These are phyloP conservation scores for Cucumis melo DNA, from an alignment of 306 rosid genomes.

Conservation along the genomic window DNA sequence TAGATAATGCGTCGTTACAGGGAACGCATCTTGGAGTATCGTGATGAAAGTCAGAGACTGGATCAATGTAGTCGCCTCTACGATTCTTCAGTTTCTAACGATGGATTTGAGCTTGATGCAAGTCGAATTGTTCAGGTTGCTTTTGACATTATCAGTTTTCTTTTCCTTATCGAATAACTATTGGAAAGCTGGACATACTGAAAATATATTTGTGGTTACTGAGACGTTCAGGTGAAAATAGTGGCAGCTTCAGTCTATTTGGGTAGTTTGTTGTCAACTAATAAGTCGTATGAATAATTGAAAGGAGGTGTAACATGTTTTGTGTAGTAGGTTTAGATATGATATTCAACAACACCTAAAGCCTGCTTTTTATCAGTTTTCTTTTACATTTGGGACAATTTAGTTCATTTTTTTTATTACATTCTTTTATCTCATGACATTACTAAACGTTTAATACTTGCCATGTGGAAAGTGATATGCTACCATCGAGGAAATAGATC, in stretches of 20 bases:
- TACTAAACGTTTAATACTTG: neutral
- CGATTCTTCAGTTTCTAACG: conserved; percentile 63
- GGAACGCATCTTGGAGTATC: conserved; percentile 69
- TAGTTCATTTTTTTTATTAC: neutral
- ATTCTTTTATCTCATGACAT: neutral
- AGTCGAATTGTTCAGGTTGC: conserved; percentile 81
- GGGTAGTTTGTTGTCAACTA: neutral
- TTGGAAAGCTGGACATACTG: neutral
- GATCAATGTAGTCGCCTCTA: conserved; percentile 94
- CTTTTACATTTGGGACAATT: neutral
- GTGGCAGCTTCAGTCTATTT: neutral
- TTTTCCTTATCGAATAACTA: neutral
- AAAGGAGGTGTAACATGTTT: neutral
- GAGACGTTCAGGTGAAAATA: neutral
- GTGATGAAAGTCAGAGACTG: conserved; percentile 85
- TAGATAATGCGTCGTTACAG: conserved; percentile 17
- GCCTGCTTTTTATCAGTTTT: neutral
- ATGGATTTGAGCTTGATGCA: conserved; percentile 86
- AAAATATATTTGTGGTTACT: neutral
- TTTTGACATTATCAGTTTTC: neutral
- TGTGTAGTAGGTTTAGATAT: neutral
- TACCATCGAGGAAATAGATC: neutral
- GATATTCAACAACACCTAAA: neutral
- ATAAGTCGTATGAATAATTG: neutral
- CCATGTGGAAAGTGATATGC: neutral